Evolutionary conservation across 768 basidiomycete genomes (phyloP).

Genomic region (Kwoniella dendrophila): DNA sequence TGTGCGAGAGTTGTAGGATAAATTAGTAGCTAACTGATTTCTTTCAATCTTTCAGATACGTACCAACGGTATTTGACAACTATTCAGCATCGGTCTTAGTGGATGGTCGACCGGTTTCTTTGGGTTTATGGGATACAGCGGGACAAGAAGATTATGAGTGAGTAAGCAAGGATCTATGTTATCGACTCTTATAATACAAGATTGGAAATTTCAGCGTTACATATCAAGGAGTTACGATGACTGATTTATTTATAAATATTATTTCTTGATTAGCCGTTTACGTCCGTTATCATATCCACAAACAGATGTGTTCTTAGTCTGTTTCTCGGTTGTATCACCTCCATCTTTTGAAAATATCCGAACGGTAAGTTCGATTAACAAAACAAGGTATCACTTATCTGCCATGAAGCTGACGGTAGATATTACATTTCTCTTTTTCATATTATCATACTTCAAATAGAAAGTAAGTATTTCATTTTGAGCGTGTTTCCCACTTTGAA

Average conservation of each 20-base stretch:
- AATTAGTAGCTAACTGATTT: neutral
- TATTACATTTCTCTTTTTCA: neutral
- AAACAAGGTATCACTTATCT: neutral
- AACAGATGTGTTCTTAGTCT: conserved; percentile 98
- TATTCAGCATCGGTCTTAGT: conserved; percentile 67
- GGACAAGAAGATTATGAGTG: conserved; percentile 97
- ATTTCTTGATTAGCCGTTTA: conserved; percentile 74
- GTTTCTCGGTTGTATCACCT: conserved; percentile 96
- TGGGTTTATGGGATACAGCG: conserved; percentile 98
- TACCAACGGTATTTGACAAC: conserved; percentile 56
- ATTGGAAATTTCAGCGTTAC: no score
- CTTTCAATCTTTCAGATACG: conserved; percentile 60
- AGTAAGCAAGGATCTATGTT: conserved; percentile 54
- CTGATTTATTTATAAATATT: no score
- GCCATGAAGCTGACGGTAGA: neutral
- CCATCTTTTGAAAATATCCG: conserved; percentile 98
- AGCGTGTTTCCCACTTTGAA: neutral
- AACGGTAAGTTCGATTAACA: conserved; percentile 64
- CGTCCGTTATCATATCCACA: conserved; percentile 98
- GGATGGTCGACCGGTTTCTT: conserved; percentile 84
- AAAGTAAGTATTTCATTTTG: conserved; percentile 15
- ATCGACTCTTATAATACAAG: no score
- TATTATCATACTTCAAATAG: neutral
- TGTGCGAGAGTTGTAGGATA: neutral
- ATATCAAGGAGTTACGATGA: no score